Evolutionary conservation across 305 asterid species (phyloP).

Genomic region (Solanum aculeatissimum): DNA sequence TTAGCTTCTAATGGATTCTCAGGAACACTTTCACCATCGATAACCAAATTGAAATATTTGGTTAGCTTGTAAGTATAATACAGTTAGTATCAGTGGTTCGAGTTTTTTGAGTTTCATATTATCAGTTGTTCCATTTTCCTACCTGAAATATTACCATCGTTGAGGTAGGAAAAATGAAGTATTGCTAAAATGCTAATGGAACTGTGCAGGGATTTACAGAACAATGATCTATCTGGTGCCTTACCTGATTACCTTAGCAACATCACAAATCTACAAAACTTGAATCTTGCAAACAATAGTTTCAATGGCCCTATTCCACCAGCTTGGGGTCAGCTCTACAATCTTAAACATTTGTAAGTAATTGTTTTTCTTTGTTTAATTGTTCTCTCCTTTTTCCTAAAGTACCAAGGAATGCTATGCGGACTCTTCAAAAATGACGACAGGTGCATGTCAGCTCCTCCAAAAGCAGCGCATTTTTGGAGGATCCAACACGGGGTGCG

Average conservation of each 20-base stretch:
- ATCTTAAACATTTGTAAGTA: slow-evolving; percentile 61
- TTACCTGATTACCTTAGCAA: slow-evolving; percentile 59
- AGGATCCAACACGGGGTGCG: background rate
- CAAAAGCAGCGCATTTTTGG: background rate
- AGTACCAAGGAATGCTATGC: background rate
- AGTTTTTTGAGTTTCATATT: background rate
- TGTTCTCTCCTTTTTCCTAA: background rate
- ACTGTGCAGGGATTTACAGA: slow-evolving; percentile 56
- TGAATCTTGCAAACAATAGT: slow-evolving; percentile 60
- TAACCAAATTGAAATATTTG: slow-evolving; percentile 52
- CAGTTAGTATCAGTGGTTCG: background rate
- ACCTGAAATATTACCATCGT: background rate
- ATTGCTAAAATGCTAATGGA: background rate
- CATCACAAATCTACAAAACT: slow-evolving; percentile 46
- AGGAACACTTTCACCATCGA: slow-evolving; percentile 62
- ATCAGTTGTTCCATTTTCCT: background rate
- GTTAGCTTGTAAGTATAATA: slow-evolving; percentile 47
- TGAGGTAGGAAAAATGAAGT: background rate
- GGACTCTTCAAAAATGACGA: background rate
- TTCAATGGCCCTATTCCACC: slow-evolving; percentile 69
- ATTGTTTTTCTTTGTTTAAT: background rate
- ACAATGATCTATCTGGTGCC: slow-evolving; percentile 52
- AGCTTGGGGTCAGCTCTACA: slow-evolving; percentile 56
- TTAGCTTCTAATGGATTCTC: slow-evolving; percentile 65
- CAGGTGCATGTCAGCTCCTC: background rate